Base-by-base conservation (phyloP, 257 asterid genomes). In the Solanum lycopersicoides region DNA sequence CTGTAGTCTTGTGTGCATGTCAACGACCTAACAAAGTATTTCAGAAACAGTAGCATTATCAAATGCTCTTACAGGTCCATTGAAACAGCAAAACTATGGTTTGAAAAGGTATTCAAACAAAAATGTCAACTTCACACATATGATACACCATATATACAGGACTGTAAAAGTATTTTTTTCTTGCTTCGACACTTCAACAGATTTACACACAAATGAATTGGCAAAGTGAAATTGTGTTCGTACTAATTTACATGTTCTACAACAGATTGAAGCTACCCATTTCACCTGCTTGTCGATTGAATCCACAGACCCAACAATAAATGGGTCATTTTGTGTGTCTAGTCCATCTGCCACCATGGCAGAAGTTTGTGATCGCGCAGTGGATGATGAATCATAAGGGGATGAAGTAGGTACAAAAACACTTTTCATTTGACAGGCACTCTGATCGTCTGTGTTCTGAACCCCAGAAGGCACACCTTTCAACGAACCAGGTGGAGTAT, bases 241-340 rank as follows among this genome's bases (percentile, higher is more conserved):
- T 69, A 41, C 47, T 37, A 84, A 42, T 65, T 84, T 68, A 34
- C 65, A 84, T 32, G 65, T 65, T 84, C 21, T 84, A 21, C 34
- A 84, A 47, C 37, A 84, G 42, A 4, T 44, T 41, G 66, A 91
- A 84, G 87, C 79, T 44, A 86, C 87, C 56, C 80, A 75, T 84
- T 90, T 91, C 83, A 89, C 99, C 98, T 95, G 97, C 91, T 92
- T 93, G 86, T 92, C 94, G 44, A 87, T 88, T 50, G 98, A 90
- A 87, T 92, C 96, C 42, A 92, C 92, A 87, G 98, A 93, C 83
- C 93, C 96, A 84, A 93, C 95, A 90, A 95, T 94, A 91, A 95
- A 94, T 85, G 98, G 94, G 89, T 97, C 98, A 89, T 88, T 94
- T n/a, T 90, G 97, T 84, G 91, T 89, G 89, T 92, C 98, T 86